These are phyloP conservation scores for Eucommia ulmoides DNA, from an alignment of 257 asterid genomes.

Conservation along the genomic window DNA sequence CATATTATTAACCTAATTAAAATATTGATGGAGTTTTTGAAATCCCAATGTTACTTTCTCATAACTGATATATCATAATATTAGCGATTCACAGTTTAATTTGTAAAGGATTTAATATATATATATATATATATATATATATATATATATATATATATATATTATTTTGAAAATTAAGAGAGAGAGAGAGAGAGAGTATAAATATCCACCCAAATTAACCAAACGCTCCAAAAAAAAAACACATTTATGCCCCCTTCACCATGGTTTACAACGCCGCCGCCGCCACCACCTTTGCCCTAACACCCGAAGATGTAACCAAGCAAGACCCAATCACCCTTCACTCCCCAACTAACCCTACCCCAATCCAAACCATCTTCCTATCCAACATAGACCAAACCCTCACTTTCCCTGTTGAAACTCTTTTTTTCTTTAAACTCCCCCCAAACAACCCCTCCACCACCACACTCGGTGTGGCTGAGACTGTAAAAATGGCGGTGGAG, in stretches of 20 bases:
- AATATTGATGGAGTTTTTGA: no score
- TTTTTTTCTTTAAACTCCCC: slow-evolving; percentile 26
- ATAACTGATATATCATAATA: no score
- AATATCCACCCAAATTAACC: no score
- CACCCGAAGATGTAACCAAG: slow-evolving; percentile 17
- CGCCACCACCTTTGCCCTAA: slow-evolving; percentile 9
- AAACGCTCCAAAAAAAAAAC: no score
- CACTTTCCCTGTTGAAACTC: slow-evolving; percentile 30
- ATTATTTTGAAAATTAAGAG: no score
- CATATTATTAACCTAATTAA: no score
- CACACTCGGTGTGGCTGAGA: slow-evolving; percentile 10
- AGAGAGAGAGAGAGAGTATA: no score
- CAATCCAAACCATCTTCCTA: slow-evolving; percentile 21
- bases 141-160: no score
- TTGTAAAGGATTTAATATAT: no score
- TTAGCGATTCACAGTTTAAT: no score
- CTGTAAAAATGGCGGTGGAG: slow-evolving; percentile 19
- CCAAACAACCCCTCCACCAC: slow-evolving; percentile 4
- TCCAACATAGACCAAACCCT: slow-evolving; percentile 38
- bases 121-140: no score
- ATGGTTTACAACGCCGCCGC: slow-evolving; percentile 5
- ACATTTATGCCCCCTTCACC: background rate
- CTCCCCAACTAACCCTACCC: slow-evolving; percentile 16
- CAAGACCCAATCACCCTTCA: slow-evolving; percentile 16
- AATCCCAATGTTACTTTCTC: no score